Evolutionary conservation across 1,139 yeast genomes (phyloP).

Genomic region (Nakaseomyces bracarensis): DNA sequence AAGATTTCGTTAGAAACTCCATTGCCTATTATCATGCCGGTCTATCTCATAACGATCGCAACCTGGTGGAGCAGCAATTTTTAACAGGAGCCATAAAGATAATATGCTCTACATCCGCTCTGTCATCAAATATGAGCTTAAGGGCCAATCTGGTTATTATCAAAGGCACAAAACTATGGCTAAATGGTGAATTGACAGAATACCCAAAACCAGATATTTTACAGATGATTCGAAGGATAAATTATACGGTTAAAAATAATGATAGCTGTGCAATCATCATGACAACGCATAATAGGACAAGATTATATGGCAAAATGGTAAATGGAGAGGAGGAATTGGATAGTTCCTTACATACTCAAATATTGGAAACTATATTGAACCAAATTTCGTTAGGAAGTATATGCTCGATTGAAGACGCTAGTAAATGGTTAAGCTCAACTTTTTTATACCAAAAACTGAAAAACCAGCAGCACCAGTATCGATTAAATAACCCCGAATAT

Average conservation of each 20-base stretch:
- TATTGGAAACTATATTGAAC: slow-evolving; percentile 42
- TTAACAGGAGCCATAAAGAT: slow-evolving; percentile 37
- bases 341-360: slow-evolving; percentile 40
- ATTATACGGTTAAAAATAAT: slow-evolving; percentile 48
- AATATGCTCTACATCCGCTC: slow-evolving; percentile 50
- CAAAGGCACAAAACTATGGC: slow-evolving; percentile 65
- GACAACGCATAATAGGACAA: slow-evolving; percentile 37
- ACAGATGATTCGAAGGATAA: slow-evolving; percentile 52
- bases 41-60: slow-evolving; percentile 39
- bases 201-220: slow-evolving; percentile 42
- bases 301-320: slow-evolving; percentile 37
- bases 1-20: slow-evolving; percentile 31
- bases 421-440: slow-evolving; percentile 44
- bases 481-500: slow-evolving; percentile 11
- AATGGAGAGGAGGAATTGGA: slow-evolving; percentile 42
- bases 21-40: slow-evolving; percentile 58
- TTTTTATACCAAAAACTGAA: slow-evolving; percentile 41
- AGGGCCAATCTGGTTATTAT: slow-evolving; percentile 92
- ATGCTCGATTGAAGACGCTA: slow-evolving; percentile 35
- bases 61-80: slow-evolving; percentile 39
- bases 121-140: slow-evolving; percentile 91
- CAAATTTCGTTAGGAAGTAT: slow-evolving; percentile 43
- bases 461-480: slow-evolving; percentile 13
- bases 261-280: slow-evolving; percentile 48
- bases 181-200: slow-evolving; percentile 29